These are phyloP conservation scores for Solanum aculeatissimum DNA, from an alignment of 305 asterid species.

Conservation along the genomic window DNA sequence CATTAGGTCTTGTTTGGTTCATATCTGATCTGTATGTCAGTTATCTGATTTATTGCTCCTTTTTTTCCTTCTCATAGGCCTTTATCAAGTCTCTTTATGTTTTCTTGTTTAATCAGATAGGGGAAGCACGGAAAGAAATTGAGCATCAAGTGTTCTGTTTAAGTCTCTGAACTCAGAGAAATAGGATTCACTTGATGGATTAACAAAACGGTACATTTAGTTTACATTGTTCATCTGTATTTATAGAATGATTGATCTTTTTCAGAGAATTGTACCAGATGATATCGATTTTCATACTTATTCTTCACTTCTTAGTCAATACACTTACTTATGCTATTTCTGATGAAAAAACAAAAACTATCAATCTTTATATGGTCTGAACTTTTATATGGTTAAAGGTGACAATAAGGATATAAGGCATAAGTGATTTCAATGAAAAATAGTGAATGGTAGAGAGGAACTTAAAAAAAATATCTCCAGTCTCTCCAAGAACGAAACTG, in stretches of 20 bases:
- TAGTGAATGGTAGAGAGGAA: not conserved
- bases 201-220: not conserved
- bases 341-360: not conserved
- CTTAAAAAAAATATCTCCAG: not conserved
- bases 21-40: not conserved
- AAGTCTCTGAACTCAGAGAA: not conserved
- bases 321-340: not conserved
- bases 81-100: not conserved
- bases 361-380: not conserved
- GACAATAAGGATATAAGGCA: not conserved
- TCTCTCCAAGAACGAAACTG: not conserved
- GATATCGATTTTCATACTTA: not conserved
- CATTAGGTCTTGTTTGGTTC: not conserved
- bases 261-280: not conserved
- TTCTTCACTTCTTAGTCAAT: not conserved
- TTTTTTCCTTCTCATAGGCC: not conserved
- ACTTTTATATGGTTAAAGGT: not conserved
- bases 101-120: not conserved
- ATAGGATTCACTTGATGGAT: not conserved
- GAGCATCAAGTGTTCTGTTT: not conserved
- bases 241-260: not conserved
- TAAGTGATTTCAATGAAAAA: not conserved
- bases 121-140: not conserved
- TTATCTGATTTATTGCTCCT: not conserved
- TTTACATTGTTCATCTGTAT: not conserved